Base-by-base conservation (phyloP, 2,329 filamentous ascomycete species). In the Pestalotiopsis sp. region DNA sequence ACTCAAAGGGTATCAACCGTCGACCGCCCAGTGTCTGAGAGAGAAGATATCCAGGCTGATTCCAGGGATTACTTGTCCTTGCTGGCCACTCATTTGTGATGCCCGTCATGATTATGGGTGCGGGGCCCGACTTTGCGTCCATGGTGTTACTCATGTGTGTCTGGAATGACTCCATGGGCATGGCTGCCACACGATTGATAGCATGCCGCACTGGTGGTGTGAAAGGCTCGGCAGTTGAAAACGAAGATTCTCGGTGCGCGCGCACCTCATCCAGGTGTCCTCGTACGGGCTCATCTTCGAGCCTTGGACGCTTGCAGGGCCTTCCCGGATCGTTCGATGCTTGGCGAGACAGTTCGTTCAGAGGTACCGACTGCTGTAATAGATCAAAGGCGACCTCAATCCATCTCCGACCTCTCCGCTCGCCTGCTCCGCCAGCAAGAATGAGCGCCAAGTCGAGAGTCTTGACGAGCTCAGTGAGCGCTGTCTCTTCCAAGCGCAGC, bases 1-100 rank as follows among this genome's bases (percentile, higher is more conserved):
- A 80, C 78, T 98, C 95, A 3, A 98, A 87, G 0, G 95, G 95
- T 0, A 98, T 93, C 0, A 97, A 86, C 12, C 96, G 87, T 39
- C 90, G 85, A 0, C 96, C 96, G 2, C 84, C 87, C 45, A 97
- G 89, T 0, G 95, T 98, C 67, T 84, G 86, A 12, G 88, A 85
- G 12, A 94, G 84, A 68, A 97, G 89, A 78, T 98, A 97, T 0
- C 83, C 82, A 0, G 91, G 90, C n/a, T 85, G 88, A 9, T 82
- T 85, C 96, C 96, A 99, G 0, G 89, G 88, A 1, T 85, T 84
- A 0, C 85, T 82, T 2, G 83, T 84, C n/a, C 92, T 80, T 0
- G 95, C 95, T 0, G 95, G 94, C 95, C 95, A 98, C 72, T 89
- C 81, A 0, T 85, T 78, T 2, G 93, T 84, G 1, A 91, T 82